Evolutionary conservation across 768 basidiomycete species (phyloP), one percentile per base, ranked within the genome.

Genomic region (Melanogaster broomeanus): DNA sequence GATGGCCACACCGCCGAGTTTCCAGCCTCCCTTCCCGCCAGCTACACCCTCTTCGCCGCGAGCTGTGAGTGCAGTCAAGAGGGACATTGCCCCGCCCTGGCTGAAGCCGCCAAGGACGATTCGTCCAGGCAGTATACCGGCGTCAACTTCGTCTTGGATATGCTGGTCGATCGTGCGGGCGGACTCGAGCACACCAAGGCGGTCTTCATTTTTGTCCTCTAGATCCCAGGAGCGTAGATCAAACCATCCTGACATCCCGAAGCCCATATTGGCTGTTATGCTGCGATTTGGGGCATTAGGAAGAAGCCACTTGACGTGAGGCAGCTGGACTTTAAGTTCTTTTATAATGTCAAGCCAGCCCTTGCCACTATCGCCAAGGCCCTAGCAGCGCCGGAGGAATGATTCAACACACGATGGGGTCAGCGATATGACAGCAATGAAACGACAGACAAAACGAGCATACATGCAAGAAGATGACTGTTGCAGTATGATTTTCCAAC

Each of bases 91-190:
- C 35, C 77, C 90, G 33, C 91, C 93, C 66, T 96, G 93, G 53
- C 85, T 88, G 72, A 95, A 96, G 10, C 94, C 94, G 31, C 91
- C 93, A 21, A 98, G 69, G 28, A 96, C 79, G 60, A 96, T 88
- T 45, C 88, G 81, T 48, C 77, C 75, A 22, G 86, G 72, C 9
- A 83, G 77, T 46, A 87, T 82, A 30, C 90, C 90, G 8, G 77
- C 75, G 42, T 84, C 82, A 18, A 94, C 74, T 69, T 98, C 94
- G 3, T 77, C 75, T 12, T 81, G 75, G 62, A 98, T 85, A 57
- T 95, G 72, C 51, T 79, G 70, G 60, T 85, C 85, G 59, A 96
- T 74, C 24, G 76, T 67, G 25, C 74, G 70, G 8, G 81, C 78
- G 28, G 88, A 83, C 27, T 79, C 65, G 28, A 88, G 75, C 82